Conservation (phyloP, 345 rosid species). For the Brassica incana region DNA sequence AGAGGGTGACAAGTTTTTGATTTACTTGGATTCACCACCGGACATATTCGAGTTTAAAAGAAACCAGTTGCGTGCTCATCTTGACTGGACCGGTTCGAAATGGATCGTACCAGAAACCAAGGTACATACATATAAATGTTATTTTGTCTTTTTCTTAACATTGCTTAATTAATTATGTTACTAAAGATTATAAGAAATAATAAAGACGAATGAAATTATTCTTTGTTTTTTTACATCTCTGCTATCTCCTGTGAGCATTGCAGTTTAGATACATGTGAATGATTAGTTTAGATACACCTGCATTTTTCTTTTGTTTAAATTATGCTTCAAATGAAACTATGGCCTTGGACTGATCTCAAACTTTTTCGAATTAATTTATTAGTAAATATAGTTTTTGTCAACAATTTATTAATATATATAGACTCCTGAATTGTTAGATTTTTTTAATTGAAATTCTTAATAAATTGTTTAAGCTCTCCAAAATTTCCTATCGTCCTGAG, state of each 20-base stretch:
- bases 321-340: background rate
- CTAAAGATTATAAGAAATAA: too few relatives aligned
- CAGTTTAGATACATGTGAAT: too few relatives aligned
- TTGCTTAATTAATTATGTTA: background rate
- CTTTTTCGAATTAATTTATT: background rate
- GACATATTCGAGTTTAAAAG: slow-evolving; percentile 48
- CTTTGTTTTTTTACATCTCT: too few relatives aligned
- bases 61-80: slow-evolving; percentile 51
- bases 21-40: slow-evolving; percentile 55
- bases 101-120: slow-evolving; percentile 49
- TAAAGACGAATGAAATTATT: too few relatives aligned
- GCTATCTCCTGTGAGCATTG: too few relatives aligned
- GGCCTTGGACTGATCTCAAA: background rate
- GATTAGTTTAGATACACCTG: too few relatives aligned
- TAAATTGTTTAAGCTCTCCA: background rate
- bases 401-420: background rate
- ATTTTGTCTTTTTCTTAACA: background rate
- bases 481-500: background rate
- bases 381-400: too few relatives aligned
- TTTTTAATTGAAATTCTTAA: background rate
- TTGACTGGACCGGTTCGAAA: slow-evolving; percentile 47
- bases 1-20: slow-evolving; percentile 38
- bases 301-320: too few relatives aligned
- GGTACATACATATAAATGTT: slow-evolving; percentile 32
- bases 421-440: background rate